Evolutionary conservation across 169 alveolate species (phyloP), one percentile per base, ranked within the genome.

Genomic region (Plasmodium vivax): DNA sequence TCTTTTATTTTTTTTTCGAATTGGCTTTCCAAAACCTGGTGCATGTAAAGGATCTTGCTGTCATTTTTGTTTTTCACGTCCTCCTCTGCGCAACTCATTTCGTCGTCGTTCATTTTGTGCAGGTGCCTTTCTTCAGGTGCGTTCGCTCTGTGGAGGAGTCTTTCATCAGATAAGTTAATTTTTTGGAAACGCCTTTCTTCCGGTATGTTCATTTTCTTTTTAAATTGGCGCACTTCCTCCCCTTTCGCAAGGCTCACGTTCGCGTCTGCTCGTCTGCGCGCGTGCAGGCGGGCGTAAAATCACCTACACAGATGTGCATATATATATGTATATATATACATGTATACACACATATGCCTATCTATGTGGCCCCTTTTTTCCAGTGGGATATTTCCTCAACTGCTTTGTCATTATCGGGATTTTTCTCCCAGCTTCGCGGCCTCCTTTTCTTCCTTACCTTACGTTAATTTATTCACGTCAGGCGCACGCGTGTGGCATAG

Each of bases 11-110:
- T 58, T 87, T 75, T 77, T n/a, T 79, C 81, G n/a, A 34, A 34
- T 87, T 74, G 79, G 45, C 71, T 77, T 56, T 56, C 93, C 23
- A 87, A 3, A 8, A 27, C n/a, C 32, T 51, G 38, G 6, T 58
- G 81, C 62, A 84, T n/a, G 38, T 84, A 71, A 32, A 41, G 32
- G n/a, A 84, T 43, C 23, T 41, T 84, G 51, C 72, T 68, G 32
- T 68, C 83, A 32, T 41, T 41, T 72, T 71, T 84, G 34, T 72
- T 41, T 8, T 84, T 38, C 56, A 72, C 19, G 1, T 34, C 34
- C 19, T 84, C 92, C 43, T 84, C 38, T 68, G 38, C 83, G 75
- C 51, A 84, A 68, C 34, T 30, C 62, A 68, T 68, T 84, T 87
- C 81, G 43, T 87, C 82, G n/a, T 77, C 47, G 41, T 34, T 79